Percentiles rank a stretch among this genome's conserved stretches.
Evolutionary conservation across 2,329 filamentous ascomycete species (phyloP).

Genomic region (Didymella exigua): DNA sequence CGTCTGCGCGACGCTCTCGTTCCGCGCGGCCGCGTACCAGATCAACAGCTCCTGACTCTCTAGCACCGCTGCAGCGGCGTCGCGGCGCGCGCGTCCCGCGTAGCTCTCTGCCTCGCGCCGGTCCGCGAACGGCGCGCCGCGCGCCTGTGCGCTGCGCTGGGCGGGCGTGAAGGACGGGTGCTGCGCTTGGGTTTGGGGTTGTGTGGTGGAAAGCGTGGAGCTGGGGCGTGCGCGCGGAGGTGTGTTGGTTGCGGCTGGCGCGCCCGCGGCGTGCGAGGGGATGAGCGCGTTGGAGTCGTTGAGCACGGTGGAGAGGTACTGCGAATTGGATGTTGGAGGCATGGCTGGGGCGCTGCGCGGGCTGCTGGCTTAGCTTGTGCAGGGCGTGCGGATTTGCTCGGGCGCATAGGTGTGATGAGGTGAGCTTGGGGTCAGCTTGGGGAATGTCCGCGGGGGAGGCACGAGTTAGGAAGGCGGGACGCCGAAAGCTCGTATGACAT

Average conservation of each 20-base stretch:
- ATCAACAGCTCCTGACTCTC: conserved; percentile 47
- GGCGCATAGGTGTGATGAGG: not conserved
- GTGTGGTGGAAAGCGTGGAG: not conserved
- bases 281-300: conserved; percentile 5
- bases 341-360: not conserved
- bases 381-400: conserved; percentile 13
- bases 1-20: conserved; percentile 45
- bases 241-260: too few species aligned
- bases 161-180: conserved; percentile 21
- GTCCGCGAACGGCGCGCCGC: conserved; percentile 22
- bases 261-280: not conserved
- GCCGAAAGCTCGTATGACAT: not conserved
- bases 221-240: not conserved
- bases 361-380: not conserved
- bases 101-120: conserved; percentile 27
- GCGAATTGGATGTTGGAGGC: not conserved
- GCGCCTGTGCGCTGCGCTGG: conserved; percentile 38
- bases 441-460: conserved; percentile 27
- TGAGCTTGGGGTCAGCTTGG: conserved; percentile 10
- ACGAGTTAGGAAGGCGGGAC: conserved; percentile 30
- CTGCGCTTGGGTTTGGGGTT: not conserved
- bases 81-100: conserved; percentile 34
- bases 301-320: conserved; percentile 18
- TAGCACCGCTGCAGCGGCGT: conserved; percentile 41
- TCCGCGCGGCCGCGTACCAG: conserved; percentile 38